phyloP scores from a whole-genome alignment of 805 yeast genomes.

The Candida manassasensis region DNA sequence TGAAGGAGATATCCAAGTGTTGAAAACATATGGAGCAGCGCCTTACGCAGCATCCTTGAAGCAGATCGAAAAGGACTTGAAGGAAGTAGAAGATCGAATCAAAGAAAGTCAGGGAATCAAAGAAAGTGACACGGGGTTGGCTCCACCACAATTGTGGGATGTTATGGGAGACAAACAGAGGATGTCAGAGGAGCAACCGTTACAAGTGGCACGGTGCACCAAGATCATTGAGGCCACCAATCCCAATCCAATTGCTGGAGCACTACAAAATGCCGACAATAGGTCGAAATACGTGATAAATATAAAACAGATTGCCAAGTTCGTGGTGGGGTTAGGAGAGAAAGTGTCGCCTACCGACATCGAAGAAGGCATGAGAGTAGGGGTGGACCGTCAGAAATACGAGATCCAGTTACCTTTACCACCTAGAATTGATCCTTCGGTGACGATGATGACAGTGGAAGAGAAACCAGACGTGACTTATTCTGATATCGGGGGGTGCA shows the following conservation, averaged over 20 bases:
- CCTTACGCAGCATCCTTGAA: constrained; percentile 85
- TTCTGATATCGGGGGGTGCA: constrained; percentile 97
- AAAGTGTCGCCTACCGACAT: constrained; percentile 97
- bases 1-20: constrained; percentile 96
- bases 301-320: constrained; percentile 96
- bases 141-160: constrained; percentile 97
- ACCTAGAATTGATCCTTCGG: constrained; percentile 95
- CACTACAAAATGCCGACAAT: constrained; percentile 62
- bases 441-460: constrained; percentile 99
- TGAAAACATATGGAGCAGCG: constrained; percentile 96
- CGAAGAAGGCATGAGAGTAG: constrained; percentile 99
- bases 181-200: constrained; percentile 88
- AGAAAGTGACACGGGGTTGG: constrained; percentile 96
- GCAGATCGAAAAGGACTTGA: constrained; percentile 79
- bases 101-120: constrained; percentile 92
- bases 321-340: constrained; percentile 94
- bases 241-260: constrained; percentile 29
- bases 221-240: constrained; percentile 75
- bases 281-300: constrained; percentile 92
- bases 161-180: constrained; percentile 93
- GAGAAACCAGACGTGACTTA: constrained; percentile 99
- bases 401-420: constrained; percentile 97
- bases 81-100: constrained; percentile 77
- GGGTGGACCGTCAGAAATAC: constrained; percentile 95
- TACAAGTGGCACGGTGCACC: constrained; percentile 98